Evolutionary conservation across 1,284 basidiomycete species (phyloP).

Genomic region (Cystobasidium sp.): DNA sequence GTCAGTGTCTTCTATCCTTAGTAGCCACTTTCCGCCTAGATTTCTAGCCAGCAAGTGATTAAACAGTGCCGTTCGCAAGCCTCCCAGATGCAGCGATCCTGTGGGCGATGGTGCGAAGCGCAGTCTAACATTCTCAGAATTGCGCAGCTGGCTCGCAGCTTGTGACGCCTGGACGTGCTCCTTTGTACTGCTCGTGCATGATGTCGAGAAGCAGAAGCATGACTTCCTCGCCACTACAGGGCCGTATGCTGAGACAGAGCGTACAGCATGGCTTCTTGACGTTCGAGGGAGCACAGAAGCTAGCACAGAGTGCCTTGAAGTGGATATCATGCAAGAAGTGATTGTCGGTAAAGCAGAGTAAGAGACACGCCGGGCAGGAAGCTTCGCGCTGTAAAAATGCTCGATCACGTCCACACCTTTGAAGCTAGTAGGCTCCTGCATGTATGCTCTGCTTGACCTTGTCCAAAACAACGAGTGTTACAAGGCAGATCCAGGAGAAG

Average conservation of each 20-base stretch:
- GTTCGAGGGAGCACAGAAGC: too few relatives aligned
- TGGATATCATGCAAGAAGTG: neutral
- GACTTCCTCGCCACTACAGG: conserved; percentile 8
- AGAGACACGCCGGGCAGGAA: neutral
- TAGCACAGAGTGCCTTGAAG: neutral
- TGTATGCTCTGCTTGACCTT: neutral
- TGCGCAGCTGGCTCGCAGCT: neutral
- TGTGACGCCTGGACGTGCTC: neutral
- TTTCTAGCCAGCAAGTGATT: conserved; percentile 86
- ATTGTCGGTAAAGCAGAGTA: too few relatives aligned
- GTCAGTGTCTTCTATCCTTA: conserved; percentile 96
- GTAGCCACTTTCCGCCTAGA: conserved; percentile 80
- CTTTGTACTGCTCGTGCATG: neutral
- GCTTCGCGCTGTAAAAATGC: neutral
- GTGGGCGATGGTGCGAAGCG: conserved; percentile 98
- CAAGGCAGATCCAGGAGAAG: neutral
- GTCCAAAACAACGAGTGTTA: neutral
- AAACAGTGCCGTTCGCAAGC: conserved; percentile 92
- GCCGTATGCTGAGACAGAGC: neutral
- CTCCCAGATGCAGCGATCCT: conserved; percentile 89
- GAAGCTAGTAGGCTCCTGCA: neutral
- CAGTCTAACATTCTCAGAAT: conserved; percentile 59
- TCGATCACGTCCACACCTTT: neutral
- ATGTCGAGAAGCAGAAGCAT: conserved; percentile 10
- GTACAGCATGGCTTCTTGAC: neutral